Base-by-base conservation (phyloP, 768 basidiomycete genomes). In the Sarcomyxa edulis region DNA sequence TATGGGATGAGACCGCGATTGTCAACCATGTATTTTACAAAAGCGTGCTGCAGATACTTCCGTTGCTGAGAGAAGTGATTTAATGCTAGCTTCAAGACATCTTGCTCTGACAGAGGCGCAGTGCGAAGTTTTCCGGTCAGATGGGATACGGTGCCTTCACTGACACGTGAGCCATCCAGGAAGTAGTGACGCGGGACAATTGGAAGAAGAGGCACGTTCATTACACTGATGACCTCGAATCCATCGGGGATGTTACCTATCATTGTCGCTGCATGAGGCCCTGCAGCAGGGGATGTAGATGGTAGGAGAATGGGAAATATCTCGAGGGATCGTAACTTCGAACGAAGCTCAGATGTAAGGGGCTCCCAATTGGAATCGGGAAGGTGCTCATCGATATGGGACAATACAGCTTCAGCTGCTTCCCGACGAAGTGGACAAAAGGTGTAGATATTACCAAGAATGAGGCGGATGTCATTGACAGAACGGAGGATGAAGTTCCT, bases 11-110 rank as follows among this genome's bases (percentile, higher is more conserved):
- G 44, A 24, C 43, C 37, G 6, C 28, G 44, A 23, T 54, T 44
- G 0, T 45, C 39, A n/a, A 47, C 43, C 38, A 67, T 57, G 27
- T 56, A 53, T 0, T 46, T 43, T 5, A 67, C 41, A n/a, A 59
- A 49, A 3, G 50, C 49, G 2, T 46, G 48, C 30, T 59, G 59
- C 3, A 58, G 42, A 22, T 48, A 35, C 6, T 47, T 38, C 0
- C 58, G 37, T 43, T 67, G 65, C 1, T 39, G 22, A 7, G 44
- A 23, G 15, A 67, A 62, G 36, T 61, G 44, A 8, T 55, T 44
- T 1, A 63, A 31, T 2, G 59, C 52, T 33, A 62, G 38, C 11
- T 36, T 25, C 5, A 65, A 40, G 18, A 66, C 42, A 10, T 58
- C 54, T 10, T 37, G 14, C n/a, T 24, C 11, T 37, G 25, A 25